Evolutionary conservation across 345 rosid genomes (phyloP).

Genomic region (Pugionium cornutum): DNA sequence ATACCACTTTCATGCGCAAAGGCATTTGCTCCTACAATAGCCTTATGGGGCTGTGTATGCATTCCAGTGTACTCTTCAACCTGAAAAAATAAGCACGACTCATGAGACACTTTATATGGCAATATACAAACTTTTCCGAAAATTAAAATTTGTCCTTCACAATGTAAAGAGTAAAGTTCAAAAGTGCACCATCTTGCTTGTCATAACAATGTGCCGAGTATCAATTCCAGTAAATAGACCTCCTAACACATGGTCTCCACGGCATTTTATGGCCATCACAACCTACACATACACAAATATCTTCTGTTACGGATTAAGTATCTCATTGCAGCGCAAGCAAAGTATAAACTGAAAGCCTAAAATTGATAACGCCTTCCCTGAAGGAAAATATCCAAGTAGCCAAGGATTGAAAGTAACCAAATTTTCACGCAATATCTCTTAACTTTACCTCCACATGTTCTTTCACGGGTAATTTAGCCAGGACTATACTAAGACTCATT

Average conservation of each 20-base stretch:
- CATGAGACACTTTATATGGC: not conserved
- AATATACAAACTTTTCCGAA: constrained; percentile 10
- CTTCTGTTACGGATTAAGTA: not conserved
- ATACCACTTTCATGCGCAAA: constrained; percentile 97
- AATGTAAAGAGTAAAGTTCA: constrained; percentile 2
- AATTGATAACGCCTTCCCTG: not conserved
- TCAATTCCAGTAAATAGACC: constrained; percentile 81
- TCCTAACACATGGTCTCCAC: constrained; percentile 74
- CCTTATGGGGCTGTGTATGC: constrained; percentile 91
- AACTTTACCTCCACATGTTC: not conserved
- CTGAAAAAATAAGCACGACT: constrained; percentile 39
- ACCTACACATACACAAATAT: constrained; percentile 47
- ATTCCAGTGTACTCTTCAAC: constrained; percentile 94
- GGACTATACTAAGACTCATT: constrained; percentile 16
- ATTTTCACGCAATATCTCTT: constrained; percentile 2
- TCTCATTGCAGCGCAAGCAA: constrained; percentile 8
- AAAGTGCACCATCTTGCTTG: constrained; percentile 86
- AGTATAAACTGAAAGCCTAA: constrained; percentile 1
- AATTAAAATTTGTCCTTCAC: not conserved
- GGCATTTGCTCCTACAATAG: constrained; percentile 95
- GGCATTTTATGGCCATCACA: constrained; percentile 89
- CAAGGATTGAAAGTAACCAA: not conserved
- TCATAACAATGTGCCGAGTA: constrained; percentile 73
- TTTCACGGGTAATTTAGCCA: constrained; percentile 17
- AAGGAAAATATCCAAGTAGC: not conserved